A percentile compares a stretch with the other conserved stretches of the same genome.
Conservation (phyloP, 2,329 filamentous ascomycete genomes). For the Verticillium albo-atrum region DNA sequence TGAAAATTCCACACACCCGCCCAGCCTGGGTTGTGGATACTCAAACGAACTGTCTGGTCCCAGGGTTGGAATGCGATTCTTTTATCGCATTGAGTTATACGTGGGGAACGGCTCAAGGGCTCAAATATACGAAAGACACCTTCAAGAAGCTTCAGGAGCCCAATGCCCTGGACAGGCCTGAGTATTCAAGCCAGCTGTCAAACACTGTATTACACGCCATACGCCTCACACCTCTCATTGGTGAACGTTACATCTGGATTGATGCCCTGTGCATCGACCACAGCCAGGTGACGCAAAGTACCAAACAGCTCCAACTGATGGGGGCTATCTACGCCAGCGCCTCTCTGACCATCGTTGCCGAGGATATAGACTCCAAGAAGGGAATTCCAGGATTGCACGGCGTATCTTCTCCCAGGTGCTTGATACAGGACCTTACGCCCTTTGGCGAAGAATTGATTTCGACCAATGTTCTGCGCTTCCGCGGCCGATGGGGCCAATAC, state of each 20-base stretch:
- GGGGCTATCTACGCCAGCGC: neutral
- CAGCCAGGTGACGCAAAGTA: neutral
- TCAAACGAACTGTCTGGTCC: neutral
- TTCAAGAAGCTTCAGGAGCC: neutral
- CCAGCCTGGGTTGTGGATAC: constrained; percentile 1
- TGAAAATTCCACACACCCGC: neutral
- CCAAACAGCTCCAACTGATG: neutral
- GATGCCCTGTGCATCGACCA: neutral
- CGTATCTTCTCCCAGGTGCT: neutral
- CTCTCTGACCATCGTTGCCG: neutral
- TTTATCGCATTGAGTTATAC: neutral
- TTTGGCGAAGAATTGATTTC: no score
- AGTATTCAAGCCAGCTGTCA: neutral
- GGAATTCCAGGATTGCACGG: neutral
- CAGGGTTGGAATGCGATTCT: neutral
- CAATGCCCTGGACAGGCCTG: neutral
- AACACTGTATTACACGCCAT: neutral
- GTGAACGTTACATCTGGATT: neutral
- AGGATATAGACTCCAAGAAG: neutral
- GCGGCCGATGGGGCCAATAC: neutral
- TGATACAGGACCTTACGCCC: no score
- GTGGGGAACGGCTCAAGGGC: neutral
- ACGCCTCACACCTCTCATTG: neutral
- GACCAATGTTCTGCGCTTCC: no score
- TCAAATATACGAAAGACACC: accelerated